Conservation (phyloP, 2,329 filamentous ascomycete species). For the Colletotrichum sp. region DNA sequence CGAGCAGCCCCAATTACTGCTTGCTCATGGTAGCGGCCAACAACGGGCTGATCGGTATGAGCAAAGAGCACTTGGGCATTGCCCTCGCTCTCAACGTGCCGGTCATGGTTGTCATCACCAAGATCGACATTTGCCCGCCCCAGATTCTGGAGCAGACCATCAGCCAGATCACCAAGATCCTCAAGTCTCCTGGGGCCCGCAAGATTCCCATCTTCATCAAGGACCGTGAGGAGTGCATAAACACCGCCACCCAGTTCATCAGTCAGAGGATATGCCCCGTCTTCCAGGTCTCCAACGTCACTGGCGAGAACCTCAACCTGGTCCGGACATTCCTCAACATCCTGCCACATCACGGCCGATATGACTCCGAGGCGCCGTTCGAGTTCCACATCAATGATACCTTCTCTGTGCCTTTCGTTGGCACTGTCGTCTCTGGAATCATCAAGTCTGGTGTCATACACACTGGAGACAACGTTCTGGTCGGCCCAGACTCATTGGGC, state of each 20-base stretch:
- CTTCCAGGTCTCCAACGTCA: conserved; percentile 98
- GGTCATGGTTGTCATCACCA: conserved; percentile 97
- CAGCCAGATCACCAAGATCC: conserved; percentile 86
- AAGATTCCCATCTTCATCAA: conserved; percentile 98
- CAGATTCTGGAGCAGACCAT: conserved; percentile 95
- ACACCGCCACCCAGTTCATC: conserved; percentile 95
- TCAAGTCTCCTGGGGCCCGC: conserved; percentile 90
- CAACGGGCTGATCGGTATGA: conserved; percentile 97
- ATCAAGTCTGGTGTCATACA: conserved; percentile 89
- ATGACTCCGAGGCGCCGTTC: conserved; percentile 85
- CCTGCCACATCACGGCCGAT: conserved; percentile 90
- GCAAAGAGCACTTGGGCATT: conserved; percentile 95
- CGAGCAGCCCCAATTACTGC: conserved; percentile 96
- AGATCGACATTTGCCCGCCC: conserved; percentile 97
- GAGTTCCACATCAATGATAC: conserved; percentile 98
- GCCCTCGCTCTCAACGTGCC: conserved; percentile 94
- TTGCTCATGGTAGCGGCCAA: conserved; percentile 98
- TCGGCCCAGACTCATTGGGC: conserved; percentile 89
- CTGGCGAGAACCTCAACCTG: conserved; percentile 86
- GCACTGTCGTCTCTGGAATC: conserved; percentile 94
- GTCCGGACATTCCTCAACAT: conserved; percentile 95
- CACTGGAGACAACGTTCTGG: conserved; percentile 84
- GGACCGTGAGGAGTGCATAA: conserved; percentile 87
- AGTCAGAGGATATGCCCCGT: conserved; percentile 94
- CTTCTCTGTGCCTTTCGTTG: conserved; percentile 96